Percentiles rank a stretch among this genome's conserved stretches.
Conservation (phyloP, 352 stramenopile genomes). For the Pythium pectinolyticum region DNA sequence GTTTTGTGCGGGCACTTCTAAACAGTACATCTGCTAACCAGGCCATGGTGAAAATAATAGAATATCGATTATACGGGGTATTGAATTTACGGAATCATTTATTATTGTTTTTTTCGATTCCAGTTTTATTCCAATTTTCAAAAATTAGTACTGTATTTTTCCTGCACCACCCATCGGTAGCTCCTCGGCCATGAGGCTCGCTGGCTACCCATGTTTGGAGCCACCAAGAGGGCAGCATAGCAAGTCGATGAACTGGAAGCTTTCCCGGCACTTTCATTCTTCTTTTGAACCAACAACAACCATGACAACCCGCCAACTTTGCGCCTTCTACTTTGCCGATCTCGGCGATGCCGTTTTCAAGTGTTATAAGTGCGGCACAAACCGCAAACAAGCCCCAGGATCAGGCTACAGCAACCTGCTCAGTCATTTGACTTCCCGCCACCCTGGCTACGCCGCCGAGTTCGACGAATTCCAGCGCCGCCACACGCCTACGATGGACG, state of each 20-base stretch:
- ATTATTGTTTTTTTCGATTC: too few species aligned
- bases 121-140: too few species aligned
- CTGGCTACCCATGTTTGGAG: neutral
- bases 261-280: too few species aligned
- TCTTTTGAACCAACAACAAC: neutral
- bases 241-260: too few species aligned
- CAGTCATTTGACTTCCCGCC: neutral
- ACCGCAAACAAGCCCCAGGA: slow-evolving; percentile 22
- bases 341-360: slow-evolving; percentile 9
- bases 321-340: slow-evolving; percentile 16
- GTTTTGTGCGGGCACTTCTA: too few species aligned
- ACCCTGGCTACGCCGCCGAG: slow-evolving; percentile 5
- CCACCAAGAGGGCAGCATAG: neutral
- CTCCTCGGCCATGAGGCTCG: neutral
- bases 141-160: neutral
- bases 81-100: too few species aligned
- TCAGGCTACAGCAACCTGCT: slow-evolving; percentile 23
- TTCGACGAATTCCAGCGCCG: slow-evolving; percentile 15
- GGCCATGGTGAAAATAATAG: too few species aligned
- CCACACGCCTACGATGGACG: slow-evolving; percentile 11
- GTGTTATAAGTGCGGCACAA: slow-evolving; percentile 23
- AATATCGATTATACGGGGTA: too few species aligned
- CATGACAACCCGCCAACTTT: neutral
- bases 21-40: too few species aligned
- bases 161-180: neutral